A percentile compares a stretch with the other conserved stretches of the same genome.
Evolutionary conservation across 495 filamentous ascomycete genomes (phyloP).

Genomic region (Pyrenopolyporus hunteri): DNA sequence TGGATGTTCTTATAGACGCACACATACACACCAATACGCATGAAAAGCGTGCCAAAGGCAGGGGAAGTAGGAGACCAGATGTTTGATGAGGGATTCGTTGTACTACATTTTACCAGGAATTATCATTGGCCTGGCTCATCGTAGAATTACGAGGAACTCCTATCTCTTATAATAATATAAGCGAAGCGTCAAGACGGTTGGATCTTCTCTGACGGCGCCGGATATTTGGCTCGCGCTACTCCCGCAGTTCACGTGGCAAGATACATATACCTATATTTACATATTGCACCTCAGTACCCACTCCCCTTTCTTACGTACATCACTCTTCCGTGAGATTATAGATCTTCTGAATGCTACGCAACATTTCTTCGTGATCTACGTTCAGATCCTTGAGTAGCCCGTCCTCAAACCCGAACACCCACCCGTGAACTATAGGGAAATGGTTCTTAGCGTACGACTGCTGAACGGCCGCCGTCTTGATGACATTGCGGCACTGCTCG

Average conservation of each 20-base stretch:
- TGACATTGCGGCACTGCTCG: slow-evolving; percentile 63
- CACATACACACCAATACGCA: background rate
- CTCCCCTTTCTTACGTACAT: slow-evolving; percentile 14
- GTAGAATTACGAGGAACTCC: background rate
- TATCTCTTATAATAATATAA: slow-evolving; percentile 14
- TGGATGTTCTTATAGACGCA: background rate
- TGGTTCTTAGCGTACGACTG: slow-evolving; percentile 56
- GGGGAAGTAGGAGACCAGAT: background rate
- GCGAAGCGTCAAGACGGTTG: too few species aligned
- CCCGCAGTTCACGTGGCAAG: background rate
- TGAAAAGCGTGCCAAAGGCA: background rate
- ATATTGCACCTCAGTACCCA: too few species aligned
- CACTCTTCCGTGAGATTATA: slow-evolving; percentile 53
- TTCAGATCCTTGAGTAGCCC: slow-evolving; percentile 61
- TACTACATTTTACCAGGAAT: background rate
- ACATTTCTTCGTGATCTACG: slow-evolving; percentile 52
- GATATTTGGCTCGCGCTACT: background rate
- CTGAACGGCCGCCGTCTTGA: slow-evolving; percentile 64
- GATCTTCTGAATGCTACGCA: slow-evolving; percentile 60
- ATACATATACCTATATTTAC: too few species aligned
- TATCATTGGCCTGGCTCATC: background rate
- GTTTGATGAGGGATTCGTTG: background rate
- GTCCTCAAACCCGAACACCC: slow-evolving; percentile 62
- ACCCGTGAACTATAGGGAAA: slow-evolving; percentile 63
- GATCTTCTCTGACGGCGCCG: background rate